Conservation (phyloP, 495 filamentous ascomycete species). For the Hamigera avellanea region DNA sequence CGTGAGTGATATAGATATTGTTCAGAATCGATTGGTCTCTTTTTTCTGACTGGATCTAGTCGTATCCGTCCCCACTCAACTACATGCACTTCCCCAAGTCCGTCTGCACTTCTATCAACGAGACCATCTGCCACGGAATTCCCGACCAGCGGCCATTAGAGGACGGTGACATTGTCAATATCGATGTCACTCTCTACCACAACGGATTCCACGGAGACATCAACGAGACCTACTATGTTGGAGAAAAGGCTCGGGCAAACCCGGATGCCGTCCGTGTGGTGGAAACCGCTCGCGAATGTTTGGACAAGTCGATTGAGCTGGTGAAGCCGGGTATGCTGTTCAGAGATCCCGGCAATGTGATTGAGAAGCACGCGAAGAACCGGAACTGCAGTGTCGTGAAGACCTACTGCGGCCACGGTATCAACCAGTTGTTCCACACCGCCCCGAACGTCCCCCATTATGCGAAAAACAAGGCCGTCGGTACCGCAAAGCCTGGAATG, state of each 20-base stretch:
- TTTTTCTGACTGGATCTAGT: conserved; percentile 41
- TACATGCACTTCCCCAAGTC: conserved; percentile 97
- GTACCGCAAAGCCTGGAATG: conserved; percentile 78
- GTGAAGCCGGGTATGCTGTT: conserved; percentile 83
- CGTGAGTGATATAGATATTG: conserved; percentile 41
- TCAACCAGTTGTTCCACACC: conserved; percentile 77
- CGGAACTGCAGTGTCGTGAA: conserved; percentile 72
- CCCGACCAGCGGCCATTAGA: conserved; percentile 67
- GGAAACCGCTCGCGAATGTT: conserved; percentile 68
- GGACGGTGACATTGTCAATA: conserved; percentile 83
- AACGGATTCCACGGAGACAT: conserved; percentile 80
- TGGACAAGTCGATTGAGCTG: conserved; percentile 71
- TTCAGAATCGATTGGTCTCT: background rate
- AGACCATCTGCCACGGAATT: conserved; percentile 93
- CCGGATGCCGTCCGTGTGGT: conserved; percentile 75
- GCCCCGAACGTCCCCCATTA: conserved; percentile 83
- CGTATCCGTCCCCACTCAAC: conserved; percentile 93
- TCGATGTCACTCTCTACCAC: conserved; percentile 82
- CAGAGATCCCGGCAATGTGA: conserved; percentile 71
- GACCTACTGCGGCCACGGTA: conserved; percentile 83
- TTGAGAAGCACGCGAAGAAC: conserved; percentile 76
- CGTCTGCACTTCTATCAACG: conserved; percentile 89
- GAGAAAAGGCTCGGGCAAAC: conserved; percentile 61
- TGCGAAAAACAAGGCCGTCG: conserved; percentile 82
- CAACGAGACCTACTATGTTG: conserved; percentile 89